Evolutionary conservation across 345 rosid genomes (phyloP).

Genomic region (Linum lewisii): DNA sequence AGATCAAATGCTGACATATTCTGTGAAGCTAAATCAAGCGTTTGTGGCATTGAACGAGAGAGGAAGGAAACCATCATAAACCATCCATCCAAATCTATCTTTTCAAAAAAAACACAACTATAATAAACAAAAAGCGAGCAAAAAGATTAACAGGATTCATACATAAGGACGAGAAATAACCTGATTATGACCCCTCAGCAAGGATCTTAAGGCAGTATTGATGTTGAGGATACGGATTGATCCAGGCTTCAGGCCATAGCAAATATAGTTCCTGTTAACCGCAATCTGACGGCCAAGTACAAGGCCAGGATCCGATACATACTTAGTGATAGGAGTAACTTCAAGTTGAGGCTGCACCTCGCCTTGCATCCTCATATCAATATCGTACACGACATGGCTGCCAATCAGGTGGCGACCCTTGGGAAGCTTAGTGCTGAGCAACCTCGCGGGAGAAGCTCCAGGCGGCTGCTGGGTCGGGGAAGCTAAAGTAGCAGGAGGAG

Average conservation of each 20-base stretch:
- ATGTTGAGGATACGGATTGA: conserved; percentile 73
- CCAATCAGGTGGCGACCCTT: conserved; percentile 57
- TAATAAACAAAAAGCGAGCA: not conserved
- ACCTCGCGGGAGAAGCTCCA: conserved; percentile 21
- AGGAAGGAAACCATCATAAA: too few species aligned
- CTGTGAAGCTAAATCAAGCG: too few species aligned
- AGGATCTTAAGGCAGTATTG: conserved; percentile 68
- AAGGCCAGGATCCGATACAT: conserved; percentile 76
- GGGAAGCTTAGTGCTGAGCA: conserved; percentile 45
- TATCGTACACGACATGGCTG: conserved; percentile 46
- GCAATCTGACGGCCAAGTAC: conserved; percentile 80
- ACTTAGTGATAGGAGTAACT: conserved; percentile 86
- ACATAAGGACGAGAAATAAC: conserved; percentile 20
- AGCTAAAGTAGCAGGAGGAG: conserved; percentile 22
- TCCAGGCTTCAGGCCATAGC: conserved; percentile 83
- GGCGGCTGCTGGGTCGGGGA: conserved; percentile 23
- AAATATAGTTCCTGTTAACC: conserved; percentile 61
- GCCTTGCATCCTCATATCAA: conserved; percentile 49
- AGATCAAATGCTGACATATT: too few species aligned
- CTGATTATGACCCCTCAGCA: conserved; percentile 79
- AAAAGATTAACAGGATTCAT: not conserved
- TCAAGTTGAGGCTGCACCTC: conserved; percentile 80
- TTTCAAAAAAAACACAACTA: too few species aligned
- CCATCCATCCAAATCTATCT: too few species aligned
- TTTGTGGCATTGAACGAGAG: too few species aligned